Conservation (phyloP, 2,329 filamentous ascomycete genomes). For the Xylariomycetidae sp. region DNA sequence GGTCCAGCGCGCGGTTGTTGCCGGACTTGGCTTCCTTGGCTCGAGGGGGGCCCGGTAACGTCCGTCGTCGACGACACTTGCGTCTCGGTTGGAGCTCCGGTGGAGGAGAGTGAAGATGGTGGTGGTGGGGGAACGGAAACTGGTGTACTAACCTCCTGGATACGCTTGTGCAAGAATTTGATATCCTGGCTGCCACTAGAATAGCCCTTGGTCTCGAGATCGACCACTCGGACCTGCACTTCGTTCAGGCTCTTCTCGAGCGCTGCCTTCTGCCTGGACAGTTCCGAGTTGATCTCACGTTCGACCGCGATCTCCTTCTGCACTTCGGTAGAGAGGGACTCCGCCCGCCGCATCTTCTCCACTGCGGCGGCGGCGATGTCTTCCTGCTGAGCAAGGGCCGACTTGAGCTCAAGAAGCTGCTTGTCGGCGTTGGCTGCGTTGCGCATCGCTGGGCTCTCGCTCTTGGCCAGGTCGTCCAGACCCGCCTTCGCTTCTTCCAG, state of each 20-base stretch:
- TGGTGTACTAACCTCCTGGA: slow-evolving; percentile 73
- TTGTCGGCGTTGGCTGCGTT: slow-evolving; percentile 85
- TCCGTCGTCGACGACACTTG: too few species aligned
- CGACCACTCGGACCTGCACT: slow-evolving; percentile 80
- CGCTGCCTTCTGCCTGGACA: slow-evolving; percentile 84
- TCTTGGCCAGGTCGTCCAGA: slow-evolving; percentile 79
- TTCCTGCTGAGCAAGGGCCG: slow-evolving; percentile 83
- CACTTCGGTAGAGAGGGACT: slow-evolving; percentile 79
- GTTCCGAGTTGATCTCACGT: slow-evolving; percentile 70
- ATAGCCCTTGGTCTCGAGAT: slow-evolving; percentile 95
- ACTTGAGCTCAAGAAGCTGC: slow-evolving; percentile 84
- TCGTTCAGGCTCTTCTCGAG: slow-evolving; percentile 90
- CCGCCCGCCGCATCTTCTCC: slow-evolving; percentile 93
- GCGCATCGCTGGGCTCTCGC: slow-evolving; percentile 80
- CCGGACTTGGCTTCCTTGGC: too few species aligned
- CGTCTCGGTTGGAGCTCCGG: too few species aligned
- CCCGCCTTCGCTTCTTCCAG: slow-evolving; percentile 82
- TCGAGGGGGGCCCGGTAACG: too few species aligned
- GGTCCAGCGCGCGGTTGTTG: slow-evolving; percentile 9
- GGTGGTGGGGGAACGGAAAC: too few species aligned
- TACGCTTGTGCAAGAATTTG: slow-evolving; percentile 86
- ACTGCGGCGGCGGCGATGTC: slow-evolving; percentile 87
- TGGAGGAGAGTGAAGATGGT: neutral
- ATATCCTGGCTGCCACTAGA: slow-evolving; percentile 92
- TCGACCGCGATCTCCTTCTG: slow-evolving; percentile 88